These are phyloP conservation scores for Podila epigama DNA, from an alignment of 192 early-diverging fungal species.

Conservation along the genomic window DNA sequence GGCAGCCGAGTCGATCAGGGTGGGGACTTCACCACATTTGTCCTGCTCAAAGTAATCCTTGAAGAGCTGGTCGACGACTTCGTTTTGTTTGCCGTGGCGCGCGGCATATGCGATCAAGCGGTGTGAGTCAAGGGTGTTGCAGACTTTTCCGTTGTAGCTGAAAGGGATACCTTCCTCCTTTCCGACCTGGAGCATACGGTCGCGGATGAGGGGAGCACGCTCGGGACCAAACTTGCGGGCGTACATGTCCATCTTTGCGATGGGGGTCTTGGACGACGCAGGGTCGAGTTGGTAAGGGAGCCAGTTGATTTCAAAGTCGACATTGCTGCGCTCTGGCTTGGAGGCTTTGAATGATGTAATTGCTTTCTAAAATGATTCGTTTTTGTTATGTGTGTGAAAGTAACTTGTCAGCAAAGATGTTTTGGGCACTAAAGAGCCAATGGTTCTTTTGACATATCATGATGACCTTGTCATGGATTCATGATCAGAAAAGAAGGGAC, in stretches of 20 bases:
- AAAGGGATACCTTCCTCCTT: constrained; percentile 73
- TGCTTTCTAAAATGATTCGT: constrained; percentile 21
- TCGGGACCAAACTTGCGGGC: constrained; percentile 70
- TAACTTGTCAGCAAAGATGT: not conserved
- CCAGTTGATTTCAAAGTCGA: constrained; percentile 67
- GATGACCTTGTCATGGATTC: not conserved
- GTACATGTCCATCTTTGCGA: constrained; percentile 63
- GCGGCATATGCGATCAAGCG: constrained; percentile 69
- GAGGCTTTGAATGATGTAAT: constrained; percentile 48
- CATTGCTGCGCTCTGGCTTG: constrained; percentile 52
- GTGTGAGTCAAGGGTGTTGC: constrained; percentile 72
- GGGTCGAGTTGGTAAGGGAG: constrained; percentile 78
- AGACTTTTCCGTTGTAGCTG: constrained; percentile 66
- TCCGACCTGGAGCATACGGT: constrained; percentile 62
- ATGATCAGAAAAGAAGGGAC: not conserved
- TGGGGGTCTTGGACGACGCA: constrained; percentile 57
- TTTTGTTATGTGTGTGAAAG: too few species aligned
- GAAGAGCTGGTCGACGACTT: constrained; percentile 68
- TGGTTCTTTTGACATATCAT: not conserved
- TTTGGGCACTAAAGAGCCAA: not conserved
- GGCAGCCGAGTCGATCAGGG: constrained; percentile 63
- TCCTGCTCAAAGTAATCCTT: constrained; percentile 76
- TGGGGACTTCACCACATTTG: constrained; percentile 68
- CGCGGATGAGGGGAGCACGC: constrained; percentile 58
- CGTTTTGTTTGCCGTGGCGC: constrained; percentile 58